Base-by-base conservation (phyloP, 257 asterid genomes). In the Plantago elongata region DNA sequence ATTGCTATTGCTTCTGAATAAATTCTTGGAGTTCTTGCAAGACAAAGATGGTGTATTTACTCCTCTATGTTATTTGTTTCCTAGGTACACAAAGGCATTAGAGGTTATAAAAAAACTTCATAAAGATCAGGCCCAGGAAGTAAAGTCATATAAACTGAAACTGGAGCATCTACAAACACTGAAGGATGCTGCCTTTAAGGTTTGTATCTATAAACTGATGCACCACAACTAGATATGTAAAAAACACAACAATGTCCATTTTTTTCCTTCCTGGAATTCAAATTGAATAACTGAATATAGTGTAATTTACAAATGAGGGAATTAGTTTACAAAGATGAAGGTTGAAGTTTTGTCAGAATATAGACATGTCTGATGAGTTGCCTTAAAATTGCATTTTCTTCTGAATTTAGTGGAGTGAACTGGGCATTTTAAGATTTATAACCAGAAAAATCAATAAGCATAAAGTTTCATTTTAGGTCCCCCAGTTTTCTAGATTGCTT, bases 41-140 rank as follows among this genome's bases (percentile, higher is more conserved):
- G 49, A 46, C 29, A 56, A 49, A 18, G 63, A 22, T 22, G 29
- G 45, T 44, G 42, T 65, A 74, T 65, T 11, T 52, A 34, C 40
- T 34, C 40, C 8, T 34, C 4, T 34, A 5, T 7, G 7, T 34
- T 34, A 7, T 57, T 58, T 65, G 45, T 65, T 69, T 69, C 57
- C 34, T 52, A 92, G 99, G 85, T 92, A 92, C 76, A 92, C 99
- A 34, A 92, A 89, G 83, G 99, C 99, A 40, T 75, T 92, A 73
- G 99, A 89, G 85, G 97, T 89, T 74, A 89, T 92, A 56, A 92
- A 87, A 75, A 89, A 89, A 79, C 99, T 92, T 76, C 99, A 92
- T 82, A 92, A 85, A 87, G 97, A 89, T 71, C 99, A 87, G 79
- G 86, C 85, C 29, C 99, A 84, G 65, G 99, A 92, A 78, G 89